These are phyloP conservation scores for Lanmaoa rubissima DNA, from an alignment of 768 basidiomycete species.

Conservation along the genomic window DNA sequence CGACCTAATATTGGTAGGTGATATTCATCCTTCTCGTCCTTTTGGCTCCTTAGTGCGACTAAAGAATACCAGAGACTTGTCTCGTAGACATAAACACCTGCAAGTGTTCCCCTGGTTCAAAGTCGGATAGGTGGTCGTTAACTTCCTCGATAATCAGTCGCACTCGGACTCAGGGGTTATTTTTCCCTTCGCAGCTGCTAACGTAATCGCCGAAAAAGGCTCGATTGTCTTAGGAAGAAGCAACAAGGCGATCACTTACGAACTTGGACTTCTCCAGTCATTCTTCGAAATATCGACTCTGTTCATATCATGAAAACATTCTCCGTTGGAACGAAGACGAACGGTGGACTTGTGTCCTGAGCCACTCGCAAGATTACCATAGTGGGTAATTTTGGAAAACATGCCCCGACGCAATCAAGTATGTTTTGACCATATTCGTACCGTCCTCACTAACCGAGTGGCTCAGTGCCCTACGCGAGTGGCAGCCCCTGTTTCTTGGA, in stretches of 20 bases:
- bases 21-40: neutral
- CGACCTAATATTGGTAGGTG: neutral
- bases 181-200: neutral
- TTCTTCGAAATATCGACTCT: neutral
- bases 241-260: neutral
- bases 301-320: neutral
- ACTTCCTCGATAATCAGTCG: neutral
- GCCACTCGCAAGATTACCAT: constrained; percentile 8
- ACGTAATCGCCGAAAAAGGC: constrained; percentile 4
- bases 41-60: neutral
- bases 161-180: neutral
- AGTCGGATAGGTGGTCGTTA: neutral
- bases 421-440: constrained; percentile 8
- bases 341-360: neutral
- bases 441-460: constrained; percentile 21
- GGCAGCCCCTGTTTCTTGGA: constrained; percentile 15
- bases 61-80: neutral
- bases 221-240: constrained; percentile 7
- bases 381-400: constrained; percentile 12
- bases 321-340: neutral
- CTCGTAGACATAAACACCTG: neutral
- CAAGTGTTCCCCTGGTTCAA: neutral
- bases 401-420: constrained; percentile 24
- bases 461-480: constrained; percentile 20
- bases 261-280: neutral